Percentiles rank a stretch among this genome's conserved stretches.
Conservation (phyloP, 352 stramenopile species). For the Phytophthora citricola region DNA sequence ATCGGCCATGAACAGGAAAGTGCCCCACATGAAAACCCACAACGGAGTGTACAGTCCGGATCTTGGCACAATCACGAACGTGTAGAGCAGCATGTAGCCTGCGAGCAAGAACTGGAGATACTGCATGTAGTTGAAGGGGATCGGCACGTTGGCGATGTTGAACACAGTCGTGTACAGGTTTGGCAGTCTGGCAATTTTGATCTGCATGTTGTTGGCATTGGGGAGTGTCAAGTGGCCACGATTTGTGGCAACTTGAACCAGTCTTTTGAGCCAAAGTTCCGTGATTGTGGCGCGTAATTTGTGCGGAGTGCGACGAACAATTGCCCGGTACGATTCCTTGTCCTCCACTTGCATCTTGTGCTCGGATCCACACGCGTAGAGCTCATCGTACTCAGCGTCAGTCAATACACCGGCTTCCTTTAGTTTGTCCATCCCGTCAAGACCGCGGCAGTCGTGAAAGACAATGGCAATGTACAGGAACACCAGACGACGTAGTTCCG, state of each 20-base stretch:
- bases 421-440: slow-evolving; percentile 75
- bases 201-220: slow-evolving; percentile 67
- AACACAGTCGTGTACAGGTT: slow-evolving; percentile 84
- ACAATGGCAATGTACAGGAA: slow-evolving; percentile 88
- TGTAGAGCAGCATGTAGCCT: slow-evolving; percentile 85
- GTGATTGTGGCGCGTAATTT: slow-evolving; percentile 81
- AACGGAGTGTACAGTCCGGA: slow-evolving; percentile 78
- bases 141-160: slow-evolving; percentile 86
- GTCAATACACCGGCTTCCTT: slow-evolving; percentile 63
- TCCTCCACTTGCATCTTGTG: slow-evolving; percentile 46
- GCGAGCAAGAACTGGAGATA: slow-evolving; percentile 76
- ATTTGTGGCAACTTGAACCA: slow-evolving; percentile 71
- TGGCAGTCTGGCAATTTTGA: slow-evolving; percentile 72
- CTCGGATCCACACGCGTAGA: slow-evolving; percentile 75
- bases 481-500: slow-evolving; percentile 74
- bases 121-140: slow-evolving; percentile 90
- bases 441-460: slow-evolving; percentile 75
- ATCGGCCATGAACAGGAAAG: slow-evolving; percentile 85
- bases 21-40: slow-evolving; percentile 83
- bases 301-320: slow-evolving; percentile 69
- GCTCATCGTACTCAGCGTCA: slow-evolving; percentile 72
- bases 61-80: slow-evolving; percentile 80
- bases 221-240: slow-evolving; percentile 61
- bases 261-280: slow-evolving; percentile 80
- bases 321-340: slow-evolving; percentile 54